These are phyloP conservation scores for Trichoderma virens DNA, from an alignment of 495 filamentous ascomycete species.

Conservation along the genomic window DNA sequence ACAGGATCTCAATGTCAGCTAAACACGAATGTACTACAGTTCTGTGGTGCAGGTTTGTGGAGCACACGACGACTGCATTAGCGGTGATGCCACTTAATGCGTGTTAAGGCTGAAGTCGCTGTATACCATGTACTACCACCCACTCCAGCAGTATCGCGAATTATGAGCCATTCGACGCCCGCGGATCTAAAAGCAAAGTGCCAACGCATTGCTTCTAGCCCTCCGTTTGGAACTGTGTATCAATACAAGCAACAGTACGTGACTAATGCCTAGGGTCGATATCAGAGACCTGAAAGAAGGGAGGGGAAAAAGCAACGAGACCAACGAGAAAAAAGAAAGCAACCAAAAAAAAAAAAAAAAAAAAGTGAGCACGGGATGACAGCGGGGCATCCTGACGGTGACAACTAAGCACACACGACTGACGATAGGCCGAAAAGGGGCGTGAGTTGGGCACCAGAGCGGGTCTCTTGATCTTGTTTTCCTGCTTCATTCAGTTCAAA, in stretches of 20 bases:
- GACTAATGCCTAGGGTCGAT: neutral
- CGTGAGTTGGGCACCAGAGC: constrained; percentile 1
- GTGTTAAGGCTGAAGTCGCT: constrained; percentile 9
- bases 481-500: neutral
- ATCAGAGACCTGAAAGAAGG: too few relatives aligned
- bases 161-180: neutral
- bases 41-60: neutral
- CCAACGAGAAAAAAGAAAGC: too few relatives aligned
- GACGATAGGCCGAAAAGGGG: neutral
- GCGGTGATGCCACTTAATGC: constrained; percentile 12
- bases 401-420: constrained; percentile 6
- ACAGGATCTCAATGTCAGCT: too few relatives aligned
- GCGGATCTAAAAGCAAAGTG: neutral
- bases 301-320: too few relatives aligned
- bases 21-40: neutral
- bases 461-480: constrained; percentile 1
- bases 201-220: constrained; percentile 13
- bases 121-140: neutral
- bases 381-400: constrained; percentile 8
- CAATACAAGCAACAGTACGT: neutral
- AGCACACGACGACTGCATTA: constrained; percentile 15
- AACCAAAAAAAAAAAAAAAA: neutral
- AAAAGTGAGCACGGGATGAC: neutral
- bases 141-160: neutral
- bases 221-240: constrained; percentile 4